These are phyloP conservation scores for Penicillium longicatenatum DNA, from an alignment of 495 filamentous ascomycete species.

Conservation along the genomic window DNA sequence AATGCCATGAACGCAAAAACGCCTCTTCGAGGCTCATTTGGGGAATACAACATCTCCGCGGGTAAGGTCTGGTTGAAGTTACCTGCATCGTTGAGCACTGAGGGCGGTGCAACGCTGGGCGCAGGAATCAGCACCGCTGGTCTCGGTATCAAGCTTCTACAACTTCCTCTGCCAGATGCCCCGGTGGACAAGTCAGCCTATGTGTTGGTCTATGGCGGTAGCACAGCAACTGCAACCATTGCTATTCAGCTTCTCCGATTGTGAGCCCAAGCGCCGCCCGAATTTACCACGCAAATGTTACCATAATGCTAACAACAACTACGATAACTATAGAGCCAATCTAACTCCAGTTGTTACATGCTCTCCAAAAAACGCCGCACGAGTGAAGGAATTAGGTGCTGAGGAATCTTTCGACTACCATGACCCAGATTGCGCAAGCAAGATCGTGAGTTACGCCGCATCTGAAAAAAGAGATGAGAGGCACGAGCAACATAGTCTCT, in stretches of 20 bases:
- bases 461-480: too few species aligned
- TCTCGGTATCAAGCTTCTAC: neutral
- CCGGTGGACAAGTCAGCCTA: neutral
- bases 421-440: neutral
- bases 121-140: slow-evolving; percentile 45
- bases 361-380: slow-evolving; percentile 30
- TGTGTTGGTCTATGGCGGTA: slow-evolving; percentile 34
- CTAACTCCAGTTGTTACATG: slow-evolving; percentile 34
- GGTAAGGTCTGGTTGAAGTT: too few species aligned
- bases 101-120: slow-evolving; percentile 51
- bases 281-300: neutral
- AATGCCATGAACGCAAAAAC: too few species aligned
- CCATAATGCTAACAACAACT: neutral
- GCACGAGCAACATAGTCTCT: too few species aligned
- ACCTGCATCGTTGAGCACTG: slow-evolving; percentile 34
- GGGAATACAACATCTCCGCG: too few species aligned
- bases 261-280: neutral
- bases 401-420: slow-evolving; percentile 33
- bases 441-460: neutral
- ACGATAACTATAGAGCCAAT: slow-evolving; percentile 4
- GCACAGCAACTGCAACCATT: slow-evolving; percentile 25
- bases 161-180: neutral
- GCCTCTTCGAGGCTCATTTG: too few species aligned
- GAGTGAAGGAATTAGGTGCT: slow-evolving; percentile 30
- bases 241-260: slow-evolving; percentile 30